phyloP scores from a whole-genome alignment of 2,329 filamentous ascomycete genomes.

The Ramularia endophylla region DNA sequence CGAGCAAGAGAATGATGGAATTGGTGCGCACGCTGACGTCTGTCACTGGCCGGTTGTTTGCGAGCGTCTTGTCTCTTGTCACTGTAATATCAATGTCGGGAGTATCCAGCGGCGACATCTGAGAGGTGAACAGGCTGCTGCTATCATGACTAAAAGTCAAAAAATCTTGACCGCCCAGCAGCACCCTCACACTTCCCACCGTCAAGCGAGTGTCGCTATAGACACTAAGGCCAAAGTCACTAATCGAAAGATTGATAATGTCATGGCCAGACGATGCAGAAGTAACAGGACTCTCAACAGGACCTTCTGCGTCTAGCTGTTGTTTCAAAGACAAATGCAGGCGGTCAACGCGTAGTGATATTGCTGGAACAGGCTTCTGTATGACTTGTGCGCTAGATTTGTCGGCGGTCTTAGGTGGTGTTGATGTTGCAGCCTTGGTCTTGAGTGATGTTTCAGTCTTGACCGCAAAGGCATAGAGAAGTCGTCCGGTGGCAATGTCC shows the following conservation, averaged over 20 bases:
- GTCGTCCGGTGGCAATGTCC: conserved; percentile 17
- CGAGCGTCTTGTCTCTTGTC: conserved; percentile 14
- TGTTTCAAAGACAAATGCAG: background rate
- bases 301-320: background rate
- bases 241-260: conserved; percentile 9
- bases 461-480: conserved; percentile 13
- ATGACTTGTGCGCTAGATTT: background rate
- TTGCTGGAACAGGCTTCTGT: background rate
- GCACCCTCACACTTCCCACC: conserved; percentile 13
- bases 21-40: conserved; percentile 64
- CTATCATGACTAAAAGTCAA: conserved; percentile 18
- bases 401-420: background rate
- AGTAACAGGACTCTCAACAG: background rate
- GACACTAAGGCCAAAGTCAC: conserved; percentile 2
- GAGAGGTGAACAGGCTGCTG: conserved; percentile 11
- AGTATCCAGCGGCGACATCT: conserved; percentile 13
- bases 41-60: conserved; percentile 19
- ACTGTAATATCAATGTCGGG: conserved; percentile 19
- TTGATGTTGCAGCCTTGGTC: background rate
- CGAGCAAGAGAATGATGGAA: conserved; percentile 68
- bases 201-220: conserved; percentile 2
- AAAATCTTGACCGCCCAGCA: conserved; percentile 22
- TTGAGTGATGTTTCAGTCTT: background rate
- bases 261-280: background rate
- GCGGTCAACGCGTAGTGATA: conserved; percentile 1